Conservation (phyloP, 148 eudicot genomes). For the Vaccinium darrowii region DNA sequence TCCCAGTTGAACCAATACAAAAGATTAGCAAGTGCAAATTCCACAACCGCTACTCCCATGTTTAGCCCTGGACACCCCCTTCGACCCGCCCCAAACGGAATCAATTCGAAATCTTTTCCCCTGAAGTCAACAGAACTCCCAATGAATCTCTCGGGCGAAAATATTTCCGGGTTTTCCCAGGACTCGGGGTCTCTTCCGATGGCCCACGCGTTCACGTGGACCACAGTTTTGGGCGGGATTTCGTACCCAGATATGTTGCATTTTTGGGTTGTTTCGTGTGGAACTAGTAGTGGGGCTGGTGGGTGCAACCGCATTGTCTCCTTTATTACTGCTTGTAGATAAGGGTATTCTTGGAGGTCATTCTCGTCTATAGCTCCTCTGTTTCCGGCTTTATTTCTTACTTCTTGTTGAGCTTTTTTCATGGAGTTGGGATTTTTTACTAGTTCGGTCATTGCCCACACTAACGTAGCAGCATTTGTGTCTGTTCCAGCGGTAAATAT, state of each 20-base stretch:
- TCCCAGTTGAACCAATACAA: slow-evolving; percentile 10
- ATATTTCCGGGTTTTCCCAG: slow-evolving; percentile 13
- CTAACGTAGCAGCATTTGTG: slow-evolving; percentile 12
- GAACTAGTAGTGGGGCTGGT: slow-evolving; percentile 6
- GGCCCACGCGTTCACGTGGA: slow-evolving; percentile 10
- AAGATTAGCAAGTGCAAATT: slow-evolving; percentile 15
- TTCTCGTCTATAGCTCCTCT: not conserved
- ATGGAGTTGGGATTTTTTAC: slow-evolving; percentile 8
- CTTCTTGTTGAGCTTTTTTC: slow-evolving; percentile 2
- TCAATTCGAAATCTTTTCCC: slow-evolving; percentile 16
- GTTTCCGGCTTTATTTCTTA: not conserved
- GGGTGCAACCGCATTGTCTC: slow-evolving; percentile 13
- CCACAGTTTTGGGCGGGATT: slow-evolving; percentile 7
- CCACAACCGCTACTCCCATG: slow-evolving; percentile 10
- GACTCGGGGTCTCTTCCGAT: slow-evolving; percentile 13
- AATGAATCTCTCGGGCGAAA: slow-evolving; percentile 13
- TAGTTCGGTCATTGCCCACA: slow-evolving; percentile 17
- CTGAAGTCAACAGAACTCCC: slow-evolving; percentile 6
- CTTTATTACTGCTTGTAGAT: slow-evolving; percentile 7
- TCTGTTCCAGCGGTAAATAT: slow-evolving; percentile 18
- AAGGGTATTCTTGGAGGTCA: not conserved
- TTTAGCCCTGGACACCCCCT: slow-evolving; percentile 13
- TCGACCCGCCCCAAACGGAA: slow-evolving; percentile 17
- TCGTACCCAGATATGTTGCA: not conserved
- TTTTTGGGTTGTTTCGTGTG: slow-evolving; percentile 2